Conservation (phyloP, 169 alveolate genomes). For the Cryptosporidium bovis region DNA sequence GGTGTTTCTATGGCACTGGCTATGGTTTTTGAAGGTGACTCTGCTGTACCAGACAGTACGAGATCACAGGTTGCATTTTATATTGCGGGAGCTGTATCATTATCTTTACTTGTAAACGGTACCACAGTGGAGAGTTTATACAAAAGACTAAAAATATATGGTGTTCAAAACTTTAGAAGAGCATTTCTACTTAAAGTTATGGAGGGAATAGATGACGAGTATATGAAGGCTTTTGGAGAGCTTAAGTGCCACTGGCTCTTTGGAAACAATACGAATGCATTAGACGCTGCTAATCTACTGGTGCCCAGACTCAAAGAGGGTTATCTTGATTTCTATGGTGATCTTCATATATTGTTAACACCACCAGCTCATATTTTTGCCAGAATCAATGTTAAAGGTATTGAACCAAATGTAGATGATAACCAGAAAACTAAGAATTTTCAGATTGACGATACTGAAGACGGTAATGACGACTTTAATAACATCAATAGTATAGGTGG, state of each 20-base stretch:
- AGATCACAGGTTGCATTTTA: conserved; percentile 89
- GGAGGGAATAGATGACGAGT: conserved; percentile 79
- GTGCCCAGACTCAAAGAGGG: conserved; percentile 68
- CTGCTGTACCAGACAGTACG: conserved; percentile 78
- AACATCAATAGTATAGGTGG: conserved; percentile 36
- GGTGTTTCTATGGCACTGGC: conserved; percentile 92
- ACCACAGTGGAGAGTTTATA: conserved; percentile 88
- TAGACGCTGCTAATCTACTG: conserved; percentile 64
- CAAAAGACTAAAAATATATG: conserved; percentile 85
- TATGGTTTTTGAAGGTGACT: conserved; percentile 88
- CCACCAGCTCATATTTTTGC: conserved; percentile 76
- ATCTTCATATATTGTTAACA: conserved; percentile 53
- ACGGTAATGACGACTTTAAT: conserved; percentile 46
- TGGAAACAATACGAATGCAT: conserved; percentile 63
- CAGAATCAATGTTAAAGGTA: conserved; percentile 68
- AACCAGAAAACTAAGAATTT: conserved; percentile 2
- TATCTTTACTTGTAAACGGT: conserved; percentile 90
- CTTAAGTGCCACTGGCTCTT: conserved; percentile 73
- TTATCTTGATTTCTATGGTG: conserved; percentile 64
- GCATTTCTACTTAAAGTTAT: conserved; percentile 87
- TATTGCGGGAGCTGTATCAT: conserved; percentile 89
- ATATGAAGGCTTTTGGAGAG: conserved; percentile 68
- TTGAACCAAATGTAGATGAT: conserved; percentile 42
- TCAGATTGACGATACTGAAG: conserved; percentile 49
- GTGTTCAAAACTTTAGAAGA: conserved; percentile 87